A percentile compares a stretch with the other conserved stretches of the same genome.
Evolutionary conservation across 495 filamentous ascomycete species (phyloP).

Genomic region (Annulohypoxylon maeteangense): DNA sequence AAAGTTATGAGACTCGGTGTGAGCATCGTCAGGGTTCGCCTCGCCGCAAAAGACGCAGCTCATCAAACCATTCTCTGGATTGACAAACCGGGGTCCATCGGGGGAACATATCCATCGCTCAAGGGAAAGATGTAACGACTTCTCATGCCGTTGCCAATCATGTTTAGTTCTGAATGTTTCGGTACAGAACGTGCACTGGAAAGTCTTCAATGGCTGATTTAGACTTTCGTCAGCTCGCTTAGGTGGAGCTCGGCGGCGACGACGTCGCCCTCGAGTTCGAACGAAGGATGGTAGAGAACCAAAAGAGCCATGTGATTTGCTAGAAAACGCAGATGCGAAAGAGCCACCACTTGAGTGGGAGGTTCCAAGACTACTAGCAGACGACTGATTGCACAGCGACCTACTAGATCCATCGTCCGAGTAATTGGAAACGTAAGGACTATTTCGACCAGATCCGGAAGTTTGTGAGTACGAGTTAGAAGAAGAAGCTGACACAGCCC

Average conservation of each 20-base stretch:
- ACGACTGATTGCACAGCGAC: slow-evolving; percentile 75
- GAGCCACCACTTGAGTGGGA: slow-evolving; percentile 74
- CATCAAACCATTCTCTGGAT: slow-evolving; percentile 58
- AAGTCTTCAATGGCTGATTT: slow-evolving; percentile 62
- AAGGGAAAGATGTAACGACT: slow-evolving; percentile 78
- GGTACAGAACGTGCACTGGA: slow-evolving; percentile 87
- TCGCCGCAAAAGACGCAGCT: slow-evolving; percentile 77
- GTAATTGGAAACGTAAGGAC: slow-evolving; percentile 63
- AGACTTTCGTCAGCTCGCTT: slow-evolving; percentile 44
- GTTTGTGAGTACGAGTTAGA: slow-evolving; percentile 56
- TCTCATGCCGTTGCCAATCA: slow-evolving; percentile 88
- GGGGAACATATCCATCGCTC: slow-evolving; percentile 86
- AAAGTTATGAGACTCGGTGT: slow-evolving; percentile 78
- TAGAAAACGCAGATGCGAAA: slow-evolving; percentile 78
- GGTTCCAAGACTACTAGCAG: slow-evolving; percentile 76
- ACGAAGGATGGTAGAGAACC: slow-evolving; percentile 69
- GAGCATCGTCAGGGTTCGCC: slow-evolving; percentile 65
- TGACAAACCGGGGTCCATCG: slow-evolving; percentile 64
- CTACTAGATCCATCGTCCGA: slow-evolving; percentile 75
- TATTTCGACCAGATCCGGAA: slow-evolving; percentile 57
- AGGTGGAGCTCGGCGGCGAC: slow-evolving; percentile 67
- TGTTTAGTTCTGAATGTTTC: slow-evolving; percentile 84
- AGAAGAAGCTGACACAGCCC: slow-evolving; percentile 72
- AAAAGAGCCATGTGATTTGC: slow-evolving; percentile 72
- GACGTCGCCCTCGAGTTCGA: slow-evolving; percentile 69